Evolutionary conservation across 202 grass and related monocot species (phyloP), one percentile per base, ranked within the genome.

Genomic region (Brachypodium distachyon): DNA sequence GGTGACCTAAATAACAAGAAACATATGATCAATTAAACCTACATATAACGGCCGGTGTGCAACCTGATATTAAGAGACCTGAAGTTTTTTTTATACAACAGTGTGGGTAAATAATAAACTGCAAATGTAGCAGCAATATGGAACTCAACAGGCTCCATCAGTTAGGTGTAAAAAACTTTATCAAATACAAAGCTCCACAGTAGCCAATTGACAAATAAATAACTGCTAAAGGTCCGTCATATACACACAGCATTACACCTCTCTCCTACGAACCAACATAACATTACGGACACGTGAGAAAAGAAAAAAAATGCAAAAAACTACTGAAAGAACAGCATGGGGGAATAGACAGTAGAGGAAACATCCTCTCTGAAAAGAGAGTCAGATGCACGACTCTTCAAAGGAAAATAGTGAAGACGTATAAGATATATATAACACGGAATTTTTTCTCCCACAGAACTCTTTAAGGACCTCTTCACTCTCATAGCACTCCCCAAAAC

Each of bases 1-100:
- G 37, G 96, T 99, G 70, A 99, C 96, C 96, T 99, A 75, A 74
- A 85, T 13, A 72, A 39, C 12, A 85, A 67, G 43, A 79, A 31
- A 84, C 8, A 37, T 80, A 73, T 62, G 42, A 78, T 9, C 3
- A 61, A 63, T n/a, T 70, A 51, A n/a, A 66, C 60, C 52, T 16
- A 76, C 52, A 74, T 62, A 62, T 34, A 70, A 69, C 16, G 61
- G 54, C 18, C 8, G 1, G 29, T 53, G 59, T 47, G 55, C 4
- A 59, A 76, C 19, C 70, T 18, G 5, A 51, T 16, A 19, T 70
- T 32, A 74, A 6, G 49, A 46, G 69, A 49, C 9, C 8, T 38
- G 17, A 50, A 62, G 3, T 75, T 67, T 67, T 23, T 60, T 67
- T 61, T 5, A 36, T 17, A 75, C 42, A 36, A 48, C 31, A 43